phyloP scores from a whole-genome alignment of 306 rosid genomes.

The Cyclanthera cordifolia region DNA sequence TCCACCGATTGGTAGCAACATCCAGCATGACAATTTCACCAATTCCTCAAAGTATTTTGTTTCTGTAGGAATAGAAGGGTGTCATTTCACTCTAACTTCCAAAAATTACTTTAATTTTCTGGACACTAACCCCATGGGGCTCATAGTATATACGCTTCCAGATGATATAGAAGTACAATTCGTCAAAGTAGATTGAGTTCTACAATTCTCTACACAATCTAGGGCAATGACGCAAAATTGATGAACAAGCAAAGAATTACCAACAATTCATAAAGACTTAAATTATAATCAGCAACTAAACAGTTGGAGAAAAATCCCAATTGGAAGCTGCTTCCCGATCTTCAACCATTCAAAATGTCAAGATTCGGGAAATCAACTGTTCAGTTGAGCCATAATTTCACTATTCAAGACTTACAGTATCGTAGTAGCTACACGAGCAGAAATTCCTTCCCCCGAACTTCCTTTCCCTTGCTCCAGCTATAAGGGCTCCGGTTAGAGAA shows the following conservation, averaged over 20 bases:
- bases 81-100: slow-evolving; percentile 6
- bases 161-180: slow-evolving; percentile 13
- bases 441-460: slow-evolving; percentile 6
- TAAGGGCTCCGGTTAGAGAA: neutral
- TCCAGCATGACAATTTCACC: slow-evolving; percentile 69
- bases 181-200: slow-evolving; percentile 10
- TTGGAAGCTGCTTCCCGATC: slow-evolving; percentile 12
- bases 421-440: slow-evolving; percentile 11
- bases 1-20: slow-evolving; percentile 60
- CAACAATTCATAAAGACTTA: slow-evolving; percentile 8
- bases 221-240: neutral
- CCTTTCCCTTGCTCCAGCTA: slow-evolving; percentile 1
- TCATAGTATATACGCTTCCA: neutral
- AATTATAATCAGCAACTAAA: slow-evolving; percentile 5
- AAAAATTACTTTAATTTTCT: neutral
- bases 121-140: neutral
- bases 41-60: slow-evolving; percentile 16
- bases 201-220: slow-evolving; percentile 3
- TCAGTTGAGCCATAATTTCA: slow-evolving; percentile 2
- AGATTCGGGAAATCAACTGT: slow-evolving; percentile 6
- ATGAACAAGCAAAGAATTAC: slow-evolving; percentile 4
- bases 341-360: slow-evolving; percentile 14
- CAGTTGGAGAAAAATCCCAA: neutral
- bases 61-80: slow-evolving; percentile 15
- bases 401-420: neutral